phyloP scores from a whole-genome alignment of 2,329 filamentous ascomycete genomes.

The Fusarium mangiferae region DNA sequence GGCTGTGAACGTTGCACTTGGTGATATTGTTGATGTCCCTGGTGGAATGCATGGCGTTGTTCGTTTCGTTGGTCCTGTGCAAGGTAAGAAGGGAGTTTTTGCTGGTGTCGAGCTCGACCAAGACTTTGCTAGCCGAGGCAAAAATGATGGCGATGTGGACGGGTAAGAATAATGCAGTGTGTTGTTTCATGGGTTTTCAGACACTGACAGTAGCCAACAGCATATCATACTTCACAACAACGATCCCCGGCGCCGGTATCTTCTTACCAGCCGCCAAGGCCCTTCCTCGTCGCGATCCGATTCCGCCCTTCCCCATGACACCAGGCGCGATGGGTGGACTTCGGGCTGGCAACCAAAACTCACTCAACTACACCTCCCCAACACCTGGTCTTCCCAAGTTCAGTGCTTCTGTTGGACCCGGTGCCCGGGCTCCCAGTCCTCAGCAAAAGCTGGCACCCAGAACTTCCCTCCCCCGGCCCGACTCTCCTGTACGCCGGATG shows the following conservation, averaged over 20 bases:
- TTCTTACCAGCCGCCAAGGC: conserved; percentile 91
- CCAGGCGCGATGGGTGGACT: conserved; percentile 73
- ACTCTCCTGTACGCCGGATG: conserved; percentile 81
- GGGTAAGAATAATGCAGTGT: conserved; percentile 68
- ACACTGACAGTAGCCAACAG: conserved; percentile 49
- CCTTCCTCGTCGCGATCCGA: conserved; percentile 72
- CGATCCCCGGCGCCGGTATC: conserved; percentile 84
- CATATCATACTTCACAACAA: conserved; percentile 83
- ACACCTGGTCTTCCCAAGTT: conserved; percentile 79
- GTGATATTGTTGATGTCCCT: conserved; percentile 89
- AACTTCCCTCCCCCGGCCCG: conserved; percentile 84
- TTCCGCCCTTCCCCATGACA: conserved; percentile 69
- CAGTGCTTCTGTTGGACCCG: conserved; percentile 86
- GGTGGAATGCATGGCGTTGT: conserved; percentile 92
- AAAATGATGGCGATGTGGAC: conserved; percentile 96
- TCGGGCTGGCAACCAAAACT: conserved; percentile 65
- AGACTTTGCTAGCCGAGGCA: conserved; percentile 84
- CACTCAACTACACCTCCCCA: conserved; percentile 70
- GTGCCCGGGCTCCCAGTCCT: conserved; percentile 74
- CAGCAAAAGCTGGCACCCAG: conserved; percentile 73
- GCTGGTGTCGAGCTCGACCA: conserved; percentile 88
- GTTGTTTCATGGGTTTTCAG: neutral
- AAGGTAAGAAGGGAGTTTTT: conserved; percentile 90
- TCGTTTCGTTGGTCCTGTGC: conserved; percentile 87
- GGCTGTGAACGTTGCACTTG: conserved; percentile 71